These are phyloP conservation scores for Coniochaeta sp. DNA, from an alignment of 2,329 filamentous ascomycete species.

Conservation along the genomic window DNA sequence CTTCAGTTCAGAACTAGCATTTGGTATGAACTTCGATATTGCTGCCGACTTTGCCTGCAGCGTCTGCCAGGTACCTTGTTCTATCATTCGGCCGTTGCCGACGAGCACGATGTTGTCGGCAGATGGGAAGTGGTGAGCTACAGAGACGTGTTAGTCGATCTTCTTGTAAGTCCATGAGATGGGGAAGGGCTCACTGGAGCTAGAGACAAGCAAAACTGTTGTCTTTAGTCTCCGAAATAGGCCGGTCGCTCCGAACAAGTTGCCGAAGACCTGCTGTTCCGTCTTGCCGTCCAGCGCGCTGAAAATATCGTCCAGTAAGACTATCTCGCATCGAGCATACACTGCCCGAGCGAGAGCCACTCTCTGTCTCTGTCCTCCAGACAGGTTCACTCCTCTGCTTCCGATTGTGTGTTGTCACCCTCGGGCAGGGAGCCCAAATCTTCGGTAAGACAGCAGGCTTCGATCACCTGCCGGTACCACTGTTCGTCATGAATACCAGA, in stretches of 20 bases:
- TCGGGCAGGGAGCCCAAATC: constrained; percentile 17
- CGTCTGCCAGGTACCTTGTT: constrained; percentile 31
- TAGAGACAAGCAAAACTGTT: constrained; percentile 26
- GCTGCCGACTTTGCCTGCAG: constrained; percentile 23
- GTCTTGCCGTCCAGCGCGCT: constrained; percentile 28
- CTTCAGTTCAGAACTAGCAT: constrained; percentile 1
- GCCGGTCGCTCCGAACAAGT: constrained; percentile 22
- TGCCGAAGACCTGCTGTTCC: constrained; percentile 19
- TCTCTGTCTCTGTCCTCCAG: constrained; percentile 16
- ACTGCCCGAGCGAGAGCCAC: constrained; percentile 28
- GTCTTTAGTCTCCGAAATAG: constrained; percentile 17
- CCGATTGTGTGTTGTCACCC: constrained; percentile 15
- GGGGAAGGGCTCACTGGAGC: constrained; percentile 15
- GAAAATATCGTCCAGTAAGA: constrained; percentile 28
- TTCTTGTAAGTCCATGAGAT: not conserved
- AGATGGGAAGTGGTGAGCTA: constrained; percentile 28
- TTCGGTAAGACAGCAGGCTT: constrained; percentile 14
- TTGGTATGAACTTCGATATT: constrained; percentile 24
- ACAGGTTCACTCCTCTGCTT: constrained; percentile 16
- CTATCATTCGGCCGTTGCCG: constrained; percentile 23
- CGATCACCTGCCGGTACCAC: constrained; percentile 25
- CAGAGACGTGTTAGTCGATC: too few relatives aligned
- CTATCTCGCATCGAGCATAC: constrained; percentile 19
- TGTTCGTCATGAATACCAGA: constrained; percentile 7
- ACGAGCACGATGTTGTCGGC: constrained; percentile 35